Evolutionary conservation across 225 moss, liverwort and hornwort genomes (phyloP).

Genomic region (Polytrichum commune): DNA sequence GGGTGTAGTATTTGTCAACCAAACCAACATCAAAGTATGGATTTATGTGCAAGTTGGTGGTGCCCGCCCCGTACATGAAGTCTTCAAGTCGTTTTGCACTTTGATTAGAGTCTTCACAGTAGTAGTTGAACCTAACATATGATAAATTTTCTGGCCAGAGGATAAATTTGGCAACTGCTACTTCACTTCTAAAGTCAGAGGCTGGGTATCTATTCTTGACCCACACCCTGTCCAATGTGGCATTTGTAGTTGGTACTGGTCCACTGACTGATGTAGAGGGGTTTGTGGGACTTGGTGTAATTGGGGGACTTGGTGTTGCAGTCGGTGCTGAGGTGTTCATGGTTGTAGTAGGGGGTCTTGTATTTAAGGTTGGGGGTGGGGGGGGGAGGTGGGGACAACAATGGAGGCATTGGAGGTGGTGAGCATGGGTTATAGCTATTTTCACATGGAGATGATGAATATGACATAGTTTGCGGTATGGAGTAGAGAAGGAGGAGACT

Average conservation of each 20-base stretch:
- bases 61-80: neutral
- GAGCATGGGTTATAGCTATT: neutral
- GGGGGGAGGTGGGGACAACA: neutral
- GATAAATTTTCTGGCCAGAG: slow-evolving; percentile 11
- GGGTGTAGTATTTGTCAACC: slow-evolving; percentile 8
- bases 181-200: neutral
- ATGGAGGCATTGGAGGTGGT: neutral
- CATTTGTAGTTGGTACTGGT: neutral
- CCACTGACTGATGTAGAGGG: neutral
- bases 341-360: neutral
- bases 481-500: neutral
- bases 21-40: slow-evolving; percentile 21
- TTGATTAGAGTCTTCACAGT: slow-evolving; percentile 8
- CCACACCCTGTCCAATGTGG: slow-evolving; percentile 1
- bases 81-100: neutral
- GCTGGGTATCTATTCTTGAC: neutral
- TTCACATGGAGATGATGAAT: neutral
- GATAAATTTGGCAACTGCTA: neutral
- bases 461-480: slow-evolving; percentile 2
- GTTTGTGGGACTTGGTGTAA: neutral
- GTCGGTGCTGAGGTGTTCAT: neutral
- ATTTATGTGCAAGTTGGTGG: slow-evolving; percentile 5
- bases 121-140: slow-evolving; percentile 1
- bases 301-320: neutral
- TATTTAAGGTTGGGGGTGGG: neutral